Evolutionary conservation across 306 rosid genomes (phyloP), one percentile per base, ranked within the genome.

Genomic region (Gleditsia sinensis): DNA sequence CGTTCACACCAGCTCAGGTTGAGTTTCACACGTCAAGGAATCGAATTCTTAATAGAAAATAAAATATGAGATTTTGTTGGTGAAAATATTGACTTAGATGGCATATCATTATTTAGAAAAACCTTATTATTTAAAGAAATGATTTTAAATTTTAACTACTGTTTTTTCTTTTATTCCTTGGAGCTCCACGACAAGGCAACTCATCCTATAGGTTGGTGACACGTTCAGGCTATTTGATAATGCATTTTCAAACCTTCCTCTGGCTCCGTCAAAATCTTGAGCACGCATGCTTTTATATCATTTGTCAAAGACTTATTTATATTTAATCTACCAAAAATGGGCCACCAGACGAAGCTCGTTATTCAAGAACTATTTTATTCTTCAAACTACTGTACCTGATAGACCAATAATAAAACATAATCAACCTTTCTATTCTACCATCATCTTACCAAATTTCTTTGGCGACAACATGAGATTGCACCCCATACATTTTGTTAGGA

Each of bases 1-100:
- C 28, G 40, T 71, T 70, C 66, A 75, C 76, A 60, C 62, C 50
- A 64, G 65, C 48, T 67, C 49, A 81, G 58, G 74, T 78, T 68
- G 82, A 84, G 84, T 78, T 75, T 79, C 86, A 84, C 91, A 88
- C 93, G 93, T 77, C 74, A 86, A 82, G 83, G 75, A 86, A 75
- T 54, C 86, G 50, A 68, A 73, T 37, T 66, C 77, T 71, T 81
- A 50, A 20, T 10, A 19, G 48, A 40, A 72, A n/a, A n/a, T n/a
- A n/a, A n/a, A n/a, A n/a, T n/a, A n/a, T 39, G 56, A 62, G 27
- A 79, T 83, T 58, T 14, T 67, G 76, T 75, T 42, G 73, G 72
- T 23, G 64, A 65, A 66, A 64, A 28, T 56, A 32, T 83, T 73
- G 82, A 76, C 79, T 67, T 71, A 32, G 75, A 59, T 72, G 54